Percentiles rank a stretch among this genome's conserved stretches.
phyloP scores from a whole-genome alignment of 441 rosid genomes.

The Adansonia grandidieri region DNA sequence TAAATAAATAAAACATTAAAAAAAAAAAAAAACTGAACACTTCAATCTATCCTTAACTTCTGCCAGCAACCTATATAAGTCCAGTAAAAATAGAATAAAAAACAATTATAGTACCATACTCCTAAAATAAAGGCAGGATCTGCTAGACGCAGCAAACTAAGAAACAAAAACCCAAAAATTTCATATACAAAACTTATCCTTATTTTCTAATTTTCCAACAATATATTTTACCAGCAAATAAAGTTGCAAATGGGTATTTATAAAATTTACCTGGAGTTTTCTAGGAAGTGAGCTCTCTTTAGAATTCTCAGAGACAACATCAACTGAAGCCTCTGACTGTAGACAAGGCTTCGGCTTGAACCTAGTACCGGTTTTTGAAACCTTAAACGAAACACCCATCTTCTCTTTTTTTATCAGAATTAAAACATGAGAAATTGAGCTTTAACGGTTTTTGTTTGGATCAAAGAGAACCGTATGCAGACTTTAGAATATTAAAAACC shows the following conservation, averaged over 20 bases:
- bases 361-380: constrained; percentile 73
- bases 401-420: neutral
- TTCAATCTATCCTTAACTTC: neutral
- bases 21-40: neutral
- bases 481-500: neutral
- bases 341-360: constrained; percentile 56
- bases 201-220: neutral
- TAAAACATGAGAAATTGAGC: constrained; percentile 5
- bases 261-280: constrained; percentile 51
- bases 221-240: neutral
- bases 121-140: neutral
- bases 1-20: neutral
- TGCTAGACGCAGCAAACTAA: neutral
- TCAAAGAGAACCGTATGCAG: constrained; percentile 13
- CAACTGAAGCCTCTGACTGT: constrained; percentile 41
- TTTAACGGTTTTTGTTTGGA: constrained; percentile 14
- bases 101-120: neutral
- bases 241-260: neutral
- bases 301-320: constrained; percentile 44
- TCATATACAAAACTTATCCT: neutral
- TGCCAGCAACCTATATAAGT: constrained; percentile 7
- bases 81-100: neutral
- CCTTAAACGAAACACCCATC: constrained; percentile 90
- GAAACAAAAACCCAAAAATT: neutral
- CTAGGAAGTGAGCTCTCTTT: constrained; percentile 39